Percentiles rank a stretch among this genome's conserved stretches.
phyloP scores from a whole-genome alignment of 768 basidiomycete species.

The Leccinum fibrillosum region DNA sequence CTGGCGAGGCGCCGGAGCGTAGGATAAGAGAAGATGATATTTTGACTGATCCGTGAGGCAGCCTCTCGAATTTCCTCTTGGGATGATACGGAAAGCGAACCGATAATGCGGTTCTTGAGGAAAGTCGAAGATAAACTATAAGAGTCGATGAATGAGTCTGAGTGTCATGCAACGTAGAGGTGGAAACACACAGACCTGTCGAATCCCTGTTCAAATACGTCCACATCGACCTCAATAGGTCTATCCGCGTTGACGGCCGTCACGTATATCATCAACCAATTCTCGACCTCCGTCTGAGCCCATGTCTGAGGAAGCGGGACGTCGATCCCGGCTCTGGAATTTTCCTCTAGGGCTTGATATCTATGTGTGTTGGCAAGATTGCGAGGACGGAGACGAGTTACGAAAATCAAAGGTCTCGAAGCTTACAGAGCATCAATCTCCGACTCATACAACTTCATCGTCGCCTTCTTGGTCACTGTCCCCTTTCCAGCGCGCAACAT shows the following conservation, averaged over 20 bases:
- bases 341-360: constrained; percentile 28
- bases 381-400: neutral
- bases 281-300: constrained; percentile 18
- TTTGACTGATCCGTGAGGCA: constrained; percentile 27
- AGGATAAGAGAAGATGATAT: constrained; percentile 45
- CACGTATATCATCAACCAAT: constrained; percentile 27
- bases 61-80: constrained; percentile 7
- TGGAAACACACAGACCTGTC: constrained; percentile 28
- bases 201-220: constrained; percentile 35
- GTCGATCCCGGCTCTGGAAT: constrained; percentile 18
- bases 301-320: constrained; percentile 25
- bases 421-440: constrained; percentile 48
- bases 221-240: constrained; percentile 5
- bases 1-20: constrained; percentile 31
- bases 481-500: constrained; percentile 47
- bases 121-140: constrained; percentile 38
- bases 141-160: neutral
- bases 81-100: constrained; percentile 23
- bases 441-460: constrained; percentile 36
- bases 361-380: constrained; percentile 10
- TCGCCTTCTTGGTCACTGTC: constrained; percentile 41
- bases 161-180: neutral
- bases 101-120: constrained; percentile 38
- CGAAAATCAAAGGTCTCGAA: neutral
- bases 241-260: constrained; percentile 11